Base-by-base conservation (phyloP, 306 rosid genomes). In the Cicer bijugum region DNA sequence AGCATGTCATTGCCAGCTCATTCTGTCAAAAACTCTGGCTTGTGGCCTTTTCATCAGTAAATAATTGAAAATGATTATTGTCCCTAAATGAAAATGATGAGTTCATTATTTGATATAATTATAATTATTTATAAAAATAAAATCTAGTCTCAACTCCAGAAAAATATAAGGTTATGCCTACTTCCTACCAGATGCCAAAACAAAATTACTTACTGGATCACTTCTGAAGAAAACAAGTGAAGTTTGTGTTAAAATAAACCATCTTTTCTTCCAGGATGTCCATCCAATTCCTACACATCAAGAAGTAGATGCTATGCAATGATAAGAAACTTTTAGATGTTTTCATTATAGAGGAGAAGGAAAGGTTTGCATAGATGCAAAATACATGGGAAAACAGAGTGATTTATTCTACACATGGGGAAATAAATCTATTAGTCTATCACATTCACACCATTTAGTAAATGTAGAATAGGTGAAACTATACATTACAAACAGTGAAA, bases 261-360 rank as follows among this genome's bases (percentile, higher is more conserved):
- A 95, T 78, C 99, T 91, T 82, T 91, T 95, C 88, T 95, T 95
- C 99, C 99, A 95, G 9, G 97, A 95, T 59, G 99, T 95, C 99
- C 97, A 91, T 67, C 99, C 99, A 84, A 95, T 91, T 75, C 97
- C 97, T 90, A 75, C 46, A 77, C 14, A 73, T 53, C 67, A 69
- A 60, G 68, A 78, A 60, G 74, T 38, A 42, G 44, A 74, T 59
- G 45, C 70, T 6, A 16, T 35, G 72, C 19, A 60, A 28, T 28
- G 35, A 28, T 28, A 28, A 28, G 5, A 28, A 28, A 28, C 35
- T 28, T 28, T 28, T 28, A 28, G 35, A 28, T 28, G 35, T 28
- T 28, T 28, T 28, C 35, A 4, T 28, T 28, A 28, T 28, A 28
- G 35, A 28, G 35, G 5, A 28, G 35, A 28, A 28, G 35, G 35